These are phyloP conservation scores for Daldinia grandis DNA, from an alignment of 495 filamentous ascomycete species.

Conservation along the genomic window DNA sequence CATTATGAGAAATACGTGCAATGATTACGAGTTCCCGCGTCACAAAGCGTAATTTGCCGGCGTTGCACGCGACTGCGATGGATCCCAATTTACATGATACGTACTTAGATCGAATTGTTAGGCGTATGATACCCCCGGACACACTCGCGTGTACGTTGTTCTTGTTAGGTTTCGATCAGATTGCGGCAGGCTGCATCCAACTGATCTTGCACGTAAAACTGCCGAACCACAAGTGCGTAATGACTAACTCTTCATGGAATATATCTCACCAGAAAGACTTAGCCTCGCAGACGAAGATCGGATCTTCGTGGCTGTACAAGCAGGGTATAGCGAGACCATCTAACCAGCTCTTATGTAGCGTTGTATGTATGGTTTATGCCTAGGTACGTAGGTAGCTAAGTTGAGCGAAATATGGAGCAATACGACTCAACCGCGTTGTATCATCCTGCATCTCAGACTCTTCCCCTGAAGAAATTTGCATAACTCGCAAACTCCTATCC, in stretches of 20 bases:
- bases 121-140: slow-evolving; percentile 8
- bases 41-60: slow-evolving; percentile 21
- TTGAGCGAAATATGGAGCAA: slow-evolving; percentile 11
- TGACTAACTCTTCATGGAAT: slow-evolving; percentile 13
- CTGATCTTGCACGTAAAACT: slow-evolving; percentile 35
- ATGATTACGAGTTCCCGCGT: slow-evolving; percentile 4
- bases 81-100: slow-evolving; percentile 1
- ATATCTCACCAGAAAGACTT: slow-evolving; percentile 7
- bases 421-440: slow-evolving; percentile 1
- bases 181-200: slow-evolving; percentile 33
- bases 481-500: slow-evolving; percentile 16
- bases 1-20: slow-evolving; percentile 1
- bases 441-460: slow-evolving; percentile 13
- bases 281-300: slow-evolving; percentile 1
- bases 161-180: slow-evolving; percentile 21
- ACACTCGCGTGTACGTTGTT: slow-evolving; percentile 16
- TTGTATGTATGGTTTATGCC: neutral
- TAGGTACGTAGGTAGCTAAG: neutral
- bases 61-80: slow-evolving; percentile 1
- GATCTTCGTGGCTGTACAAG: neutral
- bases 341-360: slow-evolving; percentile 1
- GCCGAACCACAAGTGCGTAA: slow-evolving; percentile 18
- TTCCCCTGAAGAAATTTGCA: slow-evolving; percentile 19
- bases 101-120: slow-evolving; percentile 3
- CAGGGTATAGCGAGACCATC: neutral